Base-by-base conservation (phyloP, 1,139 yeast genomes). In the Geotrichum australiense region DNA sequence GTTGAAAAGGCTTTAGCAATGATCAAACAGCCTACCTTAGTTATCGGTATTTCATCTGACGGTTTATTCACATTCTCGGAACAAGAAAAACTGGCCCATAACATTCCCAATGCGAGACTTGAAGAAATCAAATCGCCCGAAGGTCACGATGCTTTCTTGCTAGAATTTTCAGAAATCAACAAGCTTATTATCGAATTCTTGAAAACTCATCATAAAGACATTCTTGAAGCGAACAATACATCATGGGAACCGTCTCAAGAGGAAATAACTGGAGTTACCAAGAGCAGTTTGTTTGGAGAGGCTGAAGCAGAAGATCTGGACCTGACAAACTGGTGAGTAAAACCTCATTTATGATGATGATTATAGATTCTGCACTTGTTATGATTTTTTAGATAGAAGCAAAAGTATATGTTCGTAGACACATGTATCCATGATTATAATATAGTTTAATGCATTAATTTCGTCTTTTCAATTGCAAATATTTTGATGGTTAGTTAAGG, bases 111-210 rank as follows among this genome's bases (percentile, higher is more conserved):
- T 51, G 72, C 94, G 2, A 61, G 54, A 5, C 68, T 91, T 50
- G 78, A 78, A 51, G 76, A 76, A 53, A 79, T 91, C 39, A 77
- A 81, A 49, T 86, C 96, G 1, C 94, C 93, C n/a, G 98, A 91
- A 56, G 98, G 98, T 14, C 98, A 91, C 58, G 98, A 91, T 66
- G 98, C 98, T 1, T 91, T 91, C 58, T 66, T 91, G 49, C 69
- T 91, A 39, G 98, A 91, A 61, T 91, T 91, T 62, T 82, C 78
- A 41, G 76, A 79, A 43, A 86, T 91, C 46, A 85, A 93, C 60
- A 66, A 72, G 29, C 69, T 81, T 50, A 78, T 94, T 47, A 65
- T 74, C 35, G 74, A 73, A 3, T 91, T 89, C 60, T 69, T 89
- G 56, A 65, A 66, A 21, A 60, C 64, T 27, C 68, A 78, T 43